Evolutionary conservation across 352 stramenopile species (phyloP).

Genomic region (Thraustotheca clavata): DNA sequence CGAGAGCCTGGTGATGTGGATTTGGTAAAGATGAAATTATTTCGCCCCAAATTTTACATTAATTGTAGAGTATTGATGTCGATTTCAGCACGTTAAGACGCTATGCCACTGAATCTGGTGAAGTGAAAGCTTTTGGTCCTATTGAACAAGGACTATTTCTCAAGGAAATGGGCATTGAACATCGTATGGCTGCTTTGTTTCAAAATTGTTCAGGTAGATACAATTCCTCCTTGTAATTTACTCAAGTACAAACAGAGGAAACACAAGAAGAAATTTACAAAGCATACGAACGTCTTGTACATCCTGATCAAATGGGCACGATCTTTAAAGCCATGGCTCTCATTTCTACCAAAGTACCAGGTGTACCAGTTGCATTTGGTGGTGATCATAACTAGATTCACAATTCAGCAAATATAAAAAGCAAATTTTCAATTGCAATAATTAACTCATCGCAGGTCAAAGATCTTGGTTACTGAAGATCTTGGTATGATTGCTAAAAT

Average conservation of each 20-base stretch:
- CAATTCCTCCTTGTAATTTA: slow-evolving; percentile 1
- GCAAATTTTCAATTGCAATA: too few relatives aligned
- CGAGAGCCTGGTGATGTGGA: slow-evolving; percentile 90
- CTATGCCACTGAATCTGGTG: slow-evolving; percentile 44
- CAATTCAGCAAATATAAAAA: too few relatives aligned
- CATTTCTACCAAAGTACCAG: slow-evolving; percentile 22
- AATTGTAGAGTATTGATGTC: slow-evolving; percentile 63
- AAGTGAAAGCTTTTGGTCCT: slow-evolving; percentile 75
- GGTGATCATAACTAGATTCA: neutral
- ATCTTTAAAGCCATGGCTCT: slow-evolving; percentile 93
- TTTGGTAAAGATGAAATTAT: slow-evolving; percentile 29
- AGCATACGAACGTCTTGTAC: slow-evolving; percentile 88
- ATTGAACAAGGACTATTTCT: slow-evolving; percentile 90
- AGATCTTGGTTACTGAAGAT: too few relatives aligned
- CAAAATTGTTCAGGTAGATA: slow-evolving; percentile 68
- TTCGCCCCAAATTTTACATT: neutral
- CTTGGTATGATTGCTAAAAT: too few relatives aligned
- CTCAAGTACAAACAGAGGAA: slow-evolving; percentile 38
- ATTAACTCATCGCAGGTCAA: too few relatives aligned
- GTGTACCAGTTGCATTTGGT: slow-evolving; percentile 11
- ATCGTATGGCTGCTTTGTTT: slow-evolving; percentile 86
- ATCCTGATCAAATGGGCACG: slow-evolving; percentile 89
- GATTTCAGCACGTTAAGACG: slow-evolving; percentile 79
- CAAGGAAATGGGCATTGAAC: slow-evolving; percentile 92
- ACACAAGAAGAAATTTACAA: slow-evolving; percentile 86